Evolutionary conservation across 495 filamentous ascomycete genomes (phyloP).

Genomic region (Pyronema omphalodes): DNA sequence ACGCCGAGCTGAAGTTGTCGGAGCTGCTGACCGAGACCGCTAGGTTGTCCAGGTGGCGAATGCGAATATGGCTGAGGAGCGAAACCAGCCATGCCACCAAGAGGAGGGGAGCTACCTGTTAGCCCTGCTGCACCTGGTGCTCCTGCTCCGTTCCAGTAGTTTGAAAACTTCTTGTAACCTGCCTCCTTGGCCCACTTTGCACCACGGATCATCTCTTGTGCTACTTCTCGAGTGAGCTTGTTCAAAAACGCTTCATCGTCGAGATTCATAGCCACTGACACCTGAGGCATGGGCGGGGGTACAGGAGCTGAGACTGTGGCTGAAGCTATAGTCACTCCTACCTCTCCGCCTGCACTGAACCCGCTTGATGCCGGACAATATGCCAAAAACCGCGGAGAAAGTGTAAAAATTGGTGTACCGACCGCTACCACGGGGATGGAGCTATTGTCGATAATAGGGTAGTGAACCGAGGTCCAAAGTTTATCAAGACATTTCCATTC

Average conservation of each 20-base stretch:
- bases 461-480: conserved; percentile 20
- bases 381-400: conserved; percentile 70
- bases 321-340: conserved; percentile 33
- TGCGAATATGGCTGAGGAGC: neutral
- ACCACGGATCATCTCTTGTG: conserved; percentile 77
- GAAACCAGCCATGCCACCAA: neutral
- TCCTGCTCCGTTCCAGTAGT: conserved; percentile 48
- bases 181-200: conserved; percentile 76
- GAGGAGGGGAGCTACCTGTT: neutral
- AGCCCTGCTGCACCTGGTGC: neutral
- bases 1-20: conserved; percentile 21
- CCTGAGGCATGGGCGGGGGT: conserved; percentile 55
- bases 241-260: conserved; percentile 67
- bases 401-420: conserved; percentile 44
- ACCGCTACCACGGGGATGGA: neutral
- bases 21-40: conserved; percentile 21
- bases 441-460: neutral
- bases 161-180: conserved; percentile 70
- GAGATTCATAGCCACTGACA: conserved; percentile 57
- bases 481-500: conserved; percentile 23
- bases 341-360: conserved; percentile 44
- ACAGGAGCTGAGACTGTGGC: conserved; percentile 52
- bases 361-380: conserved; percentile 59
- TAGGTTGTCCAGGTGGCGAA: conserved; percentile 7
- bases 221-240: conserved; percentile 67